Evolutionary conservation across 1,139 yeast genomes (phyloP).

Genomic region (Entelexis sorbosivorans): DNA sequence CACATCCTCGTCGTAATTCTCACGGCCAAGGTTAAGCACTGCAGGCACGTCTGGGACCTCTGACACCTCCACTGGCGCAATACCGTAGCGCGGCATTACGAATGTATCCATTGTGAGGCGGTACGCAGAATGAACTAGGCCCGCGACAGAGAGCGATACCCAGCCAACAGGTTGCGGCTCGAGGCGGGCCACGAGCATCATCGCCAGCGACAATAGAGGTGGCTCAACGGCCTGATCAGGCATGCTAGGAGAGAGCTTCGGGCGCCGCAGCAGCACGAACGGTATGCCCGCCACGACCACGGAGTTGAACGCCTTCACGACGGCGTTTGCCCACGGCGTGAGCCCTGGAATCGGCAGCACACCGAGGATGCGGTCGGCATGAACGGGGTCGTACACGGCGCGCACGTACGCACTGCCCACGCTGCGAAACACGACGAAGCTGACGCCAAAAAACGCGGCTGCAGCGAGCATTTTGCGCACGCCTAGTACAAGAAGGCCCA

Average conservation of each 20-base stretch:
- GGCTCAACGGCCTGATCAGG: background rate
- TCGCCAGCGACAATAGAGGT: background rate
- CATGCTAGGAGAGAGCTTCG: background rate
- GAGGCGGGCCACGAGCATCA: background rate
- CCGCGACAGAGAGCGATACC: background rate
- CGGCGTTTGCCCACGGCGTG: background rate
- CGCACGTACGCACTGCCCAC: background rate
- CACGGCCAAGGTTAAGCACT: background rate
- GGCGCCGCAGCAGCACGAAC: background rate
- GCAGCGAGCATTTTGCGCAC: background rate
- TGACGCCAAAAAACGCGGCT: background rate
- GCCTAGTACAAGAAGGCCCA: background rate
- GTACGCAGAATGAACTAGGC: background rate
- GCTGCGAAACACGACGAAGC: background rate
- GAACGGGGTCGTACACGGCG: background rate
- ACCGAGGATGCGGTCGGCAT: background rate
- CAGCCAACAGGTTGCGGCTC: background rate
- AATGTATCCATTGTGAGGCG: background rate
- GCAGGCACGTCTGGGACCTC: background rate
- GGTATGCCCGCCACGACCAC: background rate
- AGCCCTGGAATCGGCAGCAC: constrained; percentile 2
- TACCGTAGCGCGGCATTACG: background rate
- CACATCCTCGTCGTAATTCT: background rate
- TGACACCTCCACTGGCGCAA: background rate
- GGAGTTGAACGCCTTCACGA: background rate